phyloP scores from a whole-genome alignment of 177 flowering plant genomes.

The Vitis hybrid region DNA sequence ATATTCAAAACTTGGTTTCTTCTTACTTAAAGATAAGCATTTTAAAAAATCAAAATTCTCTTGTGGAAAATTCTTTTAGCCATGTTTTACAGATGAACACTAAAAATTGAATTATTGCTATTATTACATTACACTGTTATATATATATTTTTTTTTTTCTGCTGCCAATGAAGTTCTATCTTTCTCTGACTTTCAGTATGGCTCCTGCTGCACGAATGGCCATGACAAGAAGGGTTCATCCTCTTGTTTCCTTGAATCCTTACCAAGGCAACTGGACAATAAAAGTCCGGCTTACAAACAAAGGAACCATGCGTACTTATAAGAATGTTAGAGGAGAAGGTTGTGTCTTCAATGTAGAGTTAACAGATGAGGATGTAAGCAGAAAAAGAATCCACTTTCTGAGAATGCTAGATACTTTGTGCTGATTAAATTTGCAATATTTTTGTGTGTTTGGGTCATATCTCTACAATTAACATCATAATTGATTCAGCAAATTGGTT shows the following conservation, averaged over 20 bases:
- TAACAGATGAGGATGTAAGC: conserved; percentile 94
- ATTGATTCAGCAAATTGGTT: background rate
- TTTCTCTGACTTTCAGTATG: conserved; percentile 28
- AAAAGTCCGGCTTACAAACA: conserved; percentile 77
- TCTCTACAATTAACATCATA: background rate
- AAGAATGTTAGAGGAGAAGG: conserved; percentile 92
- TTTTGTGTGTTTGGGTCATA: background rate
- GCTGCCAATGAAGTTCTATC: no score
- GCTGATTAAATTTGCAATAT: no score
- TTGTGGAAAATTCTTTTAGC: no score
- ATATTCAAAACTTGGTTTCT: no score
- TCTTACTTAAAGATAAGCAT: no score
- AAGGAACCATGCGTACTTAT: conserved; percentile 74
- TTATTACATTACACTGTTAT: no score
- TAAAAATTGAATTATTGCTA: no score
- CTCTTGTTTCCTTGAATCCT: conserved; percentile 92
- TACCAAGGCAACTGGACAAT: conserved; percentile 97
- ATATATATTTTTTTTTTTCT: no score
- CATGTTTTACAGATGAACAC: no score
- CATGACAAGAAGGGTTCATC: conserved; percentile 84
- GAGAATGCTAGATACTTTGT: background rate
- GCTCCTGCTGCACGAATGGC: conserved; percentile 90
- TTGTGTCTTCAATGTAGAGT: conserved; percentile 84
- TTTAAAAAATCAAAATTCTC: no score
- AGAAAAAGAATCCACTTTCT: background rate